Percentiles rank a stretch among this genome's conserved stretches.
phyloP scores from a whole-genome alignment of 345 rosid species.

The Citrus sp. region DNA sequence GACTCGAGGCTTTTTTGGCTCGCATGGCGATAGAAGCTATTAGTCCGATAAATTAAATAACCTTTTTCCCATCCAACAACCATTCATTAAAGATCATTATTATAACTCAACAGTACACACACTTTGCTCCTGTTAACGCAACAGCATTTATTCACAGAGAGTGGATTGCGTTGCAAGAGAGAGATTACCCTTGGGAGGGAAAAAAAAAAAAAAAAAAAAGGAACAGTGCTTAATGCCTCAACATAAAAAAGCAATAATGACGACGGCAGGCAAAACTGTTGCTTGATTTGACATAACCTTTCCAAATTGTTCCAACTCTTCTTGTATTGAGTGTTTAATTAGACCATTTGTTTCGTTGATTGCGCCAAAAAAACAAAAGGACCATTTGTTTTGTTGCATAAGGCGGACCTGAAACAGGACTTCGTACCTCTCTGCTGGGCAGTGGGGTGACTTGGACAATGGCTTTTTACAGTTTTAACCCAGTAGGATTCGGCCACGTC shows the following conservation, averaged over 20 bases:
- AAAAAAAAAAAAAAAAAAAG: no score
- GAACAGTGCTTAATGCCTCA: no score
- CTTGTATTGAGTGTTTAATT: conserved; percentile 38
- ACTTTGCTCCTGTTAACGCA: background rate
- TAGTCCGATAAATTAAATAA: background rate
- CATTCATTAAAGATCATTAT: background rate
- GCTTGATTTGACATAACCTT: conserved; percentile 28
- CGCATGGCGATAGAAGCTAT: background rate
- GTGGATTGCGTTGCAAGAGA: background rate
- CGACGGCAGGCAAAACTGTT: background rate
- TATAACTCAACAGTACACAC: background rate
- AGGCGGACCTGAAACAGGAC: conserved; percentile 11
- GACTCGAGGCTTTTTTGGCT: conserved; percentile 17
- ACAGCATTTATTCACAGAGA: background rate
- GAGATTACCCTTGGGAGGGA: background rate
- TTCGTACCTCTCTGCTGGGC: background rate
- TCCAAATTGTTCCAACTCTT: conserved; percentile 21
- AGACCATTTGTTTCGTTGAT: conserved; percentile 20
- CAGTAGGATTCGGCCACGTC: conserved; percentile 7
- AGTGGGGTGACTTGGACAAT: conserved; percentile 4
- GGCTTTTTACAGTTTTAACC: conserved; percentile 1
- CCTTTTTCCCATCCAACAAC: conserved; percentile 20
- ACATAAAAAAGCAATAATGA: no score
- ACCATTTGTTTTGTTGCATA: conserved; percentile 18
- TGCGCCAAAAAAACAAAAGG: background rate